Evolutionary conservation across 1,139 yeast species (phyloP), one percentile per base, ranked within the genome.

Genomic region (Saccharomyces hybrid): DNA sequence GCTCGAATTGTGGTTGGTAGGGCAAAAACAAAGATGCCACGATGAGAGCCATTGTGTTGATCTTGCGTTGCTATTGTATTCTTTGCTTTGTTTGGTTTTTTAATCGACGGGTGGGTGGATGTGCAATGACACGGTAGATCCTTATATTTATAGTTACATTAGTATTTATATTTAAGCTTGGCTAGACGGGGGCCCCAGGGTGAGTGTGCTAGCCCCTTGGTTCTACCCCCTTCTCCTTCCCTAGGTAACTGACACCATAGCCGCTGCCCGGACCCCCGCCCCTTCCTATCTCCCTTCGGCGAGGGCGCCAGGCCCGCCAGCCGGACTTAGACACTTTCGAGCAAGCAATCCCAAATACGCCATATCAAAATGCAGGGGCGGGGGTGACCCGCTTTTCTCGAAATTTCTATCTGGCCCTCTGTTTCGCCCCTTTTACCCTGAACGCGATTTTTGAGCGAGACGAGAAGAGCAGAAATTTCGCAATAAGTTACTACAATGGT

Each of bases 1-100:
- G 60, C 57, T 67, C 69, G 50, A 68, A 68, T 51, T 67, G 71
- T 9, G 71, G 71, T 50, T 67, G 65, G 53, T 63, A 62, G 13
- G 71, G 71, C 50, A 68, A 57, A 54, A 68, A 68, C 51, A 68
- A 55, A 13, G 71, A 67, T 9, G 71, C 71, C 26, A 68, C 64
- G 34, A 68, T 67, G 42, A 68, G 63, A 14, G 66, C 64, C 71
- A 68, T 68, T 16, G 20, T 51, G 25, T 27, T 26, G 16, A 11
- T 27, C 8, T 27, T 50, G 13, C 23, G 25, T 41, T 49, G 6
- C 34, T 27, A 26, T 9, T 44, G 7, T 32, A 41, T 14, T 49
- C 46, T 8, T 41, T 41, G 49, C 31, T 52, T 56, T 48, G 11
- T 48, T 23, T 47, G 5, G 13, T 26, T n/a, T 26, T 16, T 16